A percentile compares a stretch with the other conserved stretches of the same genome.
Conservation (phyloP, 1,284 basidiomycete species). For the Clitocybe nebularis region DNA sequence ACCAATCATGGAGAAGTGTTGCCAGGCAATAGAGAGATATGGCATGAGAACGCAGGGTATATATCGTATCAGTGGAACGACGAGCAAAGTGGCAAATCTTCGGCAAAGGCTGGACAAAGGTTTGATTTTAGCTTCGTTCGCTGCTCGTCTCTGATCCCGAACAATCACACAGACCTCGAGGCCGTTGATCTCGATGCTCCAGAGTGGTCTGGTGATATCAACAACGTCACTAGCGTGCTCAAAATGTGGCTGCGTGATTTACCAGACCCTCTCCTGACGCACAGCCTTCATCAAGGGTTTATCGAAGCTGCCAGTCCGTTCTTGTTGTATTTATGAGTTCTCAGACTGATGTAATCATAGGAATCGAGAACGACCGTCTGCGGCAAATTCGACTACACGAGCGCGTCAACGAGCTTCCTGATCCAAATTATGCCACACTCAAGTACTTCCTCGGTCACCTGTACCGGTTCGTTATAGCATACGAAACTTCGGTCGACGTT, state of each 20-base stretch:
- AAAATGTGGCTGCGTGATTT: constrained; percentile 98
- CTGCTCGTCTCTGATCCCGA: not conserved
- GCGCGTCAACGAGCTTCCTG: constrained; percentile 95
- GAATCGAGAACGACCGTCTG: constrained; percentile 89
- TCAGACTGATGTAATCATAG: constrained; percentile 34
- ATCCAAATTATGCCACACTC: constrained; percentile 96
- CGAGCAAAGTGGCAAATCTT: constrained; percentile 82
- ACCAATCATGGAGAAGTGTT: constrained; percentile 85
- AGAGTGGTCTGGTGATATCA: constrained; percentile 93
- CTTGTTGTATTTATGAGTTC: constrained; percentile 2
- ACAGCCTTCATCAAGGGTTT: constrained; percentile 83
- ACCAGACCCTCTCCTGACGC: constrained; percentile 91
- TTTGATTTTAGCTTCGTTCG: constrained; percentile 30
- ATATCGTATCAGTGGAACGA: constrained; percentile 91
- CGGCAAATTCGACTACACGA: constrained; percentile 95
- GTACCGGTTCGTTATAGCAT: constrained; percentile 56
- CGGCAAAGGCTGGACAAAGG: constrained; percentile 87
- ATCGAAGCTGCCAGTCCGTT: constrained; percentile 91
- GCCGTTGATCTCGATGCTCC: constrained; percentile 81
- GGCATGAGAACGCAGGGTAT: constrained; percentile 87
- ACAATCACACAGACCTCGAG: constrained; percentile 66
- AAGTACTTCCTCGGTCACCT: constrained; percentile 96
- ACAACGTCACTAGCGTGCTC: constrained; percentile 89
- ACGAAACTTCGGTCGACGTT: not conserved
- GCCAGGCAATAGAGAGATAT: constrained; percentile 86